Base-by-base conservation (phyloP, 2,329 filamentous ascomycete species). In the Cytospora piceicola region DNA sequence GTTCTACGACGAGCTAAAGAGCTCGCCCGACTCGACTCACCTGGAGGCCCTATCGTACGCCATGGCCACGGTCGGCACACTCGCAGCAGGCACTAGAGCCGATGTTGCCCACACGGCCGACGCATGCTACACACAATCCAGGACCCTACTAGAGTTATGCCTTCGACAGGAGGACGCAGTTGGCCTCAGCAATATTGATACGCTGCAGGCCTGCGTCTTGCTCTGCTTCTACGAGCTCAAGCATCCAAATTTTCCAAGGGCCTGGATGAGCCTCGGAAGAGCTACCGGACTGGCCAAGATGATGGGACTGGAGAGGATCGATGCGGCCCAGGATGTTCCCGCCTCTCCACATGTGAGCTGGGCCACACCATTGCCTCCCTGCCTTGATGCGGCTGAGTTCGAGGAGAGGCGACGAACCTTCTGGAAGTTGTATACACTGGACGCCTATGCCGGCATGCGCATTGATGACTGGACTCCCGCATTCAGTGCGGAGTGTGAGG, bases 21-120 rank as follows among this genome's bases (percentile, higher is more conserved):
- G n/a, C n/a, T n/a, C n/a, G n/a, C n/a, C n/a, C n/a, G n/a, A n/a
- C n/a, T n/a, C n/a, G n/a, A n/a, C n/a, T n/a, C n/a, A n/a, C n/a
- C n/a, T n/a, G n/a, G n/a, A 58, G 32, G 55, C 55, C 20, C 55
- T 58, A 5, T 58, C 55, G 22, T 58, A 58, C 24, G 55, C 55
- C 32, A 22, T 58, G 30, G 55, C 55, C 5, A 14, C 55, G 17
- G 17, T 58, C 32, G 69, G 69, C 29, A 66, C 72, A 1, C 68
- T 73, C 27, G n/a, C n/a, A n/a, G n/a, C n/a, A n/a, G n/a, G n/a
- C n/a, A 68, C 72, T 24, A 75, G 77, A 63, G 72, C 75, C 39
- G 72, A 75, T 42, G 79, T 72, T 7, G 34, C 15, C 34, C 15
- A 9, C 15, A 14, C 34, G 9, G 15, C 9, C 9, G 34, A 36